Evolutionary conservation across 495 filamentous ascomycete genomes (phyloP).

Genomic region (Aspergillus asperescens): DNA sequence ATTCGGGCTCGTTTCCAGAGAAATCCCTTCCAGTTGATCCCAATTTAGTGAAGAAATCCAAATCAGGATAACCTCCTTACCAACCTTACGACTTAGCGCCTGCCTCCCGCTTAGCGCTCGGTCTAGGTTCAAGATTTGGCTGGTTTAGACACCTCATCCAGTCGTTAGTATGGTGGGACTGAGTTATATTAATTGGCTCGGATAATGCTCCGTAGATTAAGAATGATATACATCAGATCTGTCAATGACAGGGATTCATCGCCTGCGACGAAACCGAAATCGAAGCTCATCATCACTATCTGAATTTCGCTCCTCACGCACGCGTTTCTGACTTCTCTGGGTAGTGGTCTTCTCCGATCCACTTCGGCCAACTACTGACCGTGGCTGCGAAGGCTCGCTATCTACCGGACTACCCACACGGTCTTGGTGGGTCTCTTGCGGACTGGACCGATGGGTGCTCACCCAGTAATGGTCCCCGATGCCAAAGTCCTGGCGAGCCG

Average conservation of each 20-base stretch:
- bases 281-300: slow-evolving; percentile 51
- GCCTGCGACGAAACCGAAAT: slow-evolving; percentile 55
- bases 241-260: slow-evolving; percentile 18
- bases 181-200: not conserved
- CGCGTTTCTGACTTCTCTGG: slow-evolving; percentile 39
- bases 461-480: slow-evolving; percentile 82
- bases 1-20: not conserved
- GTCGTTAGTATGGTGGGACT: not conserved
- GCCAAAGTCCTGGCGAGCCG: slow-evolving; percentile 70
- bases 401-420: slow-evolving; percentile 15
- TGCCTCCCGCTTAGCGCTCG: not conserved
- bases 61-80: not conserved
- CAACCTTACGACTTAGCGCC: not conserved
- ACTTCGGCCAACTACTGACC: slow-evolving; percentile 5
- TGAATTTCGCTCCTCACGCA: slow-evolving; percentile 31
- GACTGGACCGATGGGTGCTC: slow-evolving; percentile 26
- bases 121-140: no score
- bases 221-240: not conserved
- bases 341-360: slow-evolving; percentile 12
- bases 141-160: not conserved
- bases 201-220: not conserved
- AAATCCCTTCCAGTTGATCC: not conserved
- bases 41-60: not conserved
- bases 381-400: slow-evolving; percentile 17
- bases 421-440: slow-evolving; percentile 14